Evolutionary conservation across 768 basidiomycete species (phyloP).

Genomic region (Mycena epipterygia): DNA sequence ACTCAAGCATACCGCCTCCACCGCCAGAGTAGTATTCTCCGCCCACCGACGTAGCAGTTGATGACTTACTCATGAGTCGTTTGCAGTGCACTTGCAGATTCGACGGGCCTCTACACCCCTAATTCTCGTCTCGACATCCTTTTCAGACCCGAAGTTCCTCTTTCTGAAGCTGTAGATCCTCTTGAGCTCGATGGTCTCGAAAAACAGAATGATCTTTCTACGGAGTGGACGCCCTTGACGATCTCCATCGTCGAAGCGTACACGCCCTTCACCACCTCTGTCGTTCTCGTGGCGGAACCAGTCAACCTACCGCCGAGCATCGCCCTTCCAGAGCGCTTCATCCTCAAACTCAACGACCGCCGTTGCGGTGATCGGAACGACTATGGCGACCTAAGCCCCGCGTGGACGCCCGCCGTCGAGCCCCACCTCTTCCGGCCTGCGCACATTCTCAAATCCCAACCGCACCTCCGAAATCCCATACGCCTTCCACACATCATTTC

Average conservation of each 20-base stretch:
- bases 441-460: too few relatives aligned
- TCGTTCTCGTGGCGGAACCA: neutral
- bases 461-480: too few relatives aligned
- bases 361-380: neutral
- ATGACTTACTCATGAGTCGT: too few relatives aligned
- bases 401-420: too few relatives aligned
- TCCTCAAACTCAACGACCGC: neutral
- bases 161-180: neutral
- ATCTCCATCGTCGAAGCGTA: neutral
- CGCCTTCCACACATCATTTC: too few relatives aligned
- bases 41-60: too few relatives aligned
- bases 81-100: too few relatives aligned
- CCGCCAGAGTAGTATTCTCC: too few relatives aligned
- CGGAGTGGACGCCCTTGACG: neutral
- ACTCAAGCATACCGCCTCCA: too few relatives aligned
- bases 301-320: neutral
- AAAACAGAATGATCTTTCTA: neutral
- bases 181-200: neutral
- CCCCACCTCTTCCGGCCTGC: too few relatives aligned
- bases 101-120: too few relatives aligned
- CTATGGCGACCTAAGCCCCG: neutral
- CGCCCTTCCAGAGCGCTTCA: neutral
- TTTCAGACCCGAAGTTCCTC: neutral
- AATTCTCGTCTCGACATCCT: neutral
- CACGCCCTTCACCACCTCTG: neutral